Conservation (phyloP, 2,329 filamentous ascomycete genomes). For the Seiridium cupressi region DNA sequence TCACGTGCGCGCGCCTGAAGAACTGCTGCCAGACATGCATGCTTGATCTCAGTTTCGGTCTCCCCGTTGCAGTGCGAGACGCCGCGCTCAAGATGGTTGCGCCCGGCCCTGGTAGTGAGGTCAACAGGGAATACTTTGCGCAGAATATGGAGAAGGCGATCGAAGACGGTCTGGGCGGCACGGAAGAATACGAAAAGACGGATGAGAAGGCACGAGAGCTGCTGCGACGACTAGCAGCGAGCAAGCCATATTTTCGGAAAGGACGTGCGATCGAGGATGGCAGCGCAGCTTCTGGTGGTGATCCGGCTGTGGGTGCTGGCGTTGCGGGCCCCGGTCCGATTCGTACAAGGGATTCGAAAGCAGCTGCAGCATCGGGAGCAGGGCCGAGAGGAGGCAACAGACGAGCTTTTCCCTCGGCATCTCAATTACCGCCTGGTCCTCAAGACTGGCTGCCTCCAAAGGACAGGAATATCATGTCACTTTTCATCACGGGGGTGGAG, state of each 20-base stretch:
- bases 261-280: slow-evolving; percentile 70
- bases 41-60: slow-evolving; percentile 92
- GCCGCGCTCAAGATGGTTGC: slow-evolving; percentile 97
- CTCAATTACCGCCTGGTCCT: slow-evolving; percentile 75
- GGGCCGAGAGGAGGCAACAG: slow-evolving; percentile 36
- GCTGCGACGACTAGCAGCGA: slow-evolving; percentile 78
- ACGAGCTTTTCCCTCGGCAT: slow-evolving; percentile 65
- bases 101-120: slow-evolving; percentile 84
- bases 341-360: slow-evolving; percentile 66
- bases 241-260: slow-evolving; percentile 93
- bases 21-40: slow-evolving; percentile 99
- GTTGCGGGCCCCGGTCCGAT: slow-evolving; percentile 71
- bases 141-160: slow-evolving; percentile 96
- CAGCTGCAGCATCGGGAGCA: slow-evolving; percentile 48
- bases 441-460: slow-evolving; percentile 83
- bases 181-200: slow-evolving; percentile 93
- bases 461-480: slow-evolving; percentile 83
- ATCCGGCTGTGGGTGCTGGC: slow-evolving; percentile 52
- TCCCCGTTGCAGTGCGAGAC: slow-evolving; percentile 93
- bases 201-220: slow-evolving; percentile 95
- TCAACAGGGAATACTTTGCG: slow-evolving; percentile 96
- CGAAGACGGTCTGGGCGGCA: slow-evolving; percentile 80
- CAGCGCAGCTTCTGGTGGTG: slow-evolving; percentile 41
- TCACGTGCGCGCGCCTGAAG: slow-evolving; percentile 94
- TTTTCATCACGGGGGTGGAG: slow-evolving; percentile 94